These are phyloP conservation scores for Colletotrichum lindemuthianum DNA, from an alignment of 2,329 filamentous ascomycete species.

Conservation along the genomic window DNA sequence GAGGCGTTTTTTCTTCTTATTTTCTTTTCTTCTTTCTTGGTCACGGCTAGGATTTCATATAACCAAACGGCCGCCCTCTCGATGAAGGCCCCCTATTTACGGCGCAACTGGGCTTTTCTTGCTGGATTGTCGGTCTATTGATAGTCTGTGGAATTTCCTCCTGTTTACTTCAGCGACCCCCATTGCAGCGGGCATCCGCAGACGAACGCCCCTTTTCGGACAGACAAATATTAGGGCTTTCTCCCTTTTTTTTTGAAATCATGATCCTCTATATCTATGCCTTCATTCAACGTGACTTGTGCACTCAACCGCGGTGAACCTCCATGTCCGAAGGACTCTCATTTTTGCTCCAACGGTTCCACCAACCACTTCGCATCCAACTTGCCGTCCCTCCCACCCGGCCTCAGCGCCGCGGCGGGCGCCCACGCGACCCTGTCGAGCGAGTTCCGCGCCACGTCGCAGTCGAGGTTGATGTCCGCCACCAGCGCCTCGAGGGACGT, in stretches of 20 bases:
- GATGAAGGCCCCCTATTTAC: conserved; percentile 1
- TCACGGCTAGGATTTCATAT: not conserved
- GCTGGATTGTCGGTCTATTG: not conserved
- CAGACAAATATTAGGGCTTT: conserved; percentile 20
- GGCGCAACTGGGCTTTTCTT: conserved; percentile 25
- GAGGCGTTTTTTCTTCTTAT: conserved; percentile 41
- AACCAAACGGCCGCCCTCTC: conserved; percentile 9
- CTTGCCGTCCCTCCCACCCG: conserved; percentile 41
- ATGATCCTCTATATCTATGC: too few relatives aligned
- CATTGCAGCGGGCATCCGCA: not conserved
- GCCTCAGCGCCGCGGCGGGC: conserved; percentile 46
- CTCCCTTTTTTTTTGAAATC: conserved; percentile 28
- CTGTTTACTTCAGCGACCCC: conserved; percentile 14
- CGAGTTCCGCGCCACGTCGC: conserved; percentile 81
- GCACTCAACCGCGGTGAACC: not conserved
- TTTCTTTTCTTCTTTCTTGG: conserved; percentile 20
- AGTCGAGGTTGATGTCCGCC: conserved; percentile 89
- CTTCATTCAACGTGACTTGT: too few relatives aligned
- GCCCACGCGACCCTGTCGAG: conserved; percentile 73
- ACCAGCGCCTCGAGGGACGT: conserved; percentile 83
- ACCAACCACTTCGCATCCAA: conserved; percentile 54
- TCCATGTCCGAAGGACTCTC: not conserved
- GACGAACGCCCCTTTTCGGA: not conserved
- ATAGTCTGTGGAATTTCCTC: conserved; percentile 5
- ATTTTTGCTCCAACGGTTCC: conserved; percentile 37